Conservation (phyloP, 306 rosid species). For the Gastrolobium villosum region DNA sequence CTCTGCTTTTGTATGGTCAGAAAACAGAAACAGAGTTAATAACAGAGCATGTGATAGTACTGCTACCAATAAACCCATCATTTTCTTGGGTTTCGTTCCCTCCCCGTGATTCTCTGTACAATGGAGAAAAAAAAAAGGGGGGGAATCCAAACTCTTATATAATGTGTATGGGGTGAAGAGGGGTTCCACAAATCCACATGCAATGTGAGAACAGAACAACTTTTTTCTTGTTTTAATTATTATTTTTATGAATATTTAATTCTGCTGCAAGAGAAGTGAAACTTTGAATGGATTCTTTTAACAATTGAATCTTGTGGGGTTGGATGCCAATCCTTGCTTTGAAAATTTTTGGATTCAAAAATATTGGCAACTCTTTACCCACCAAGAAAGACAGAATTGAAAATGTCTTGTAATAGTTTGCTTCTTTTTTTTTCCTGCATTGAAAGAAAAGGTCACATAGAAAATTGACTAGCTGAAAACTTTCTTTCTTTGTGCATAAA, state of each 20-base stretch:
- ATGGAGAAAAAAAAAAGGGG: slow-evolving; percentile 40
- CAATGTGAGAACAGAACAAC: slow-evolving; percentile 39
- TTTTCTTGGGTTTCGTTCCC: slow-evolving; percentile 69
- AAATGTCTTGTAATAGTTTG: slow-evolving; percentile 25
- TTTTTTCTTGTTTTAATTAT: neutral
- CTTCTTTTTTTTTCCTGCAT: neutral
- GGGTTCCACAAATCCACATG: slow-evolving; percentile 45
- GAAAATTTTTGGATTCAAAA: slow-evolving; percentile 30
- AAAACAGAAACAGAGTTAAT: slow-evolving; percentile 59
- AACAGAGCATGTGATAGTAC: slow-evolving; percentile 41
- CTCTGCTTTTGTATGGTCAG: slow-evolving; percentile 63
- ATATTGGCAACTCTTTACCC: slow-evolving; percentile 50
- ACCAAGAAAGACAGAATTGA: slow-evolving; percentile 31
- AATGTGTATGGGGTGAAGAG: slow-evolving; percentile 20
- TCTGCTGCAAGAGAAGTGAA: slow-evolving; percentile 1
- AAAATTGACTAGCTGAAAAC: too few species aligned
- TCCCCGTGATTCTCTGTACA: neutral
- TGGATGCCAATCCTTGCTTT: slow-evolving; percentile 36
- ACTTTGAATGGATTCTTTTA: slow-evolving; percentile 37
- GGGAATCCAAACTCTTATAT: slow-evolving; percentile 61
- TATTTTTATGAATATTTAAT: neutral
- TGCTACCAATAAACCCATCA: slow-evolving; percentile 59
- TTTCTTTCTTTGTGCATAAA: too few species aligned
- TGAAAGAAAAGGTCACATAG: neutral
- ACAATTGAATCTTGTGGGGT: slow-evolving; percentile 54